phyloP scores from a whole-genome alignment of 2,329 filamentous ascomycete species.

The Cryphonectria parasitica region DNA sequence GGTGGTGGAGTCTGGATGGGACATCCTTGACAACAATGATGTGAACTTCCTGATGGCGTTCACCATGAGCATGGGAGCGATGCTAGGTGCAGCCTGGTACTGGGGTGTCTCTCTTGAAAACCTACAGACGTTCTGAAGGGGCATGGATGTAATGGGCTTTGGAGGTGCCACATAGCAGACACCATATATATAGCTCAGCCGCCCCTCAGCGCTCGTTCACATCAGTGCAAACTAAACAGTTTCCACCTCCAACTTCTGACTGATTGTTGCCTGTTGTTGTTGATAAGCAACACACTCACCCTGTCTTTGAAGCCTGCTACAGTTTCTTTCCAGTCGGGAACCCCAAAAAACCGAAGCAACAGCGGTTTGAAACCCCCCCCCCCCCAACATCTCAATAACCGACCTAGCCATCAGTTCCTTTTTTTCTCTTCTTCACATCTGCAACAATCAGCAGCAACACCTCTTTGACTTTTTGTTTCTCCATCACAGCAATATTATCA shows the following conservation, averaged over 20 bases:
- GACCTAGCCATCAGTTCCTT: background rate
- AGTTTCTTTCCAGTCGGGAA: too few relatives aligned
- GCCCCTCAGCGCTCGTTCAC: background rate
- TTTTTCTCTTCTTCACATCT: background rate
- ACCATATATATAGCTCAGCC: background rate
- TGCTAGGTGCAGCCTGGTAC: slow-evolving; percentile 65
- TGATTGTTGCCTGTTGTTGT: background rate
- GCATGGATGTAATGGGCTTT: background rate
- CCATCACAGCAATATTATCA: background rate
- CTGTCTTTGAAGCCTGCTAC: background rate
- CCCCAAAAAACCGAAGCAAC: background rate
- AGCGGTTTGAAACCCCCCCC: background rate
- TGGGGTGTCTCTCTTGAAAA: slow-evolving; percentile 48
- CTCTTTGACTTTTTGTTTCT: background rate
- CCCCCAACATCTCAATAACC: background rate
- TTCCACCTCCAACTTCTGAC: too few relatives aligned
- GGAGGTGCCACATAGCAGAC: background rate
- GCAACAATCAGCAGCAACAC: background rate
- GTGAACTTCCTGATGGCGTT: slow-evolving; percentile 93
- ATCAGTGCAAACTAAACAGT: background rate
- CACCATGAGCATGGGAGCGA: slow-evolving; percentile 77
- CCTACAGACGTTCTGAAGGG: background rate
- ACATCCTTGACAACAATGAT: slow-evolving; percentile 91
- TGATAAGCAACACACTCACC: too few relatives aligned
- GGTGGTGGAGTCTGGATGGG: slow-evolving; percentile 66